A percentile compares a stretch with the other conserved stretches of the same genome.
phyloP scores from a whole-genome alignment of 2,329 filamentous ascomycete species.

The Aspergillus melleus region DNA sequence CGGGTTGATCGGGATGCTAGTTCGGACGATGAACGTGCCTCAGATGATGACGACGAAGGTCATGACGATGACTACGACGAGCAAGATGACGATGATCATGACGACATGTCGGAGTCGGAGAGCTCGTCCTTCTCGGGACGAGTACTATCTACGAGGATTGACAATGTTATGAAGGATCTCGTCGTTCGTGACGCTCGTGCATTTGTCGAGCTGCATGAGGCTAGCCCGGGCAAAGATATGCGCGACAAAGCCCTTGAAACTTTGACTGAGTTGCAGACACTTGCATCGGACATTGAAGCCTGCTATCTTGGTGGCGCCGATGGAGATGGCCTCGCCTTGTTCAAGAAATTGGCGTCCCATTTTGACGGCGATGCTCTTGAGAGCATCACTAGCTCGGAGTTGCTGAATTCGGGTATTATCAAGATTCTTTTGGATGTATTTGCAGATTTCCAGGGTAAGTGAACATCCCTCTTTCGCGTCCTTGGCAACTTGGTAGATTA shows the following conservation, averaged over 20 bases:
- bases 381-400: slow-evolving; percentile 91
- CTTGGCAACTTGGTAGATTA: not conserved
- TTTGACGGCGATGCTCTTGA: slow-evolving; percentile 88
- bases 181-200: slow-evolving; percentile 76
- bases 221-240: slow-evolving; percentile 70
- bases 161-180: slow-evolving; percentile 63
- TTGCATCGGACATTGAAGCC: slow-evolving; percentile 70
- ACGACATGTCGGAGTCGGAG: slow-evolving; percentile 64
- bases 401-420: slow-evolving; percentile 88
- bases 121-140: slow-evolving; percentile 58
- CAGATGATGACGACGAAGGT: slow-evolving; percentile 56
- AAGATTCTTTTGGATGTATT: slow-evolving; percentile 80
- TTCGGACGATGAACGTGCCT: slow-evolving; percentile 40
- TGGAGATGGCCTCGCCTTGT: slow-evolving; percentile 63
- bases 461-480: not conserved
- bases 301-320: slow-evolving; percentile 60
- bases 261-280: slow-evolving; percentile 66
- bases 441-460: slow-evolving; percentile 61
- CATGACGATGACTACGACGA: slow-evolving; percentile 57
- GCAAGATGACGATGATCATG: slow-evolving; percentile 51
- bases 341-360: slow-evolving; percentile 73
- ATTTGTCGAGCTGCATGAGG: slow-evolving; percentile 82
- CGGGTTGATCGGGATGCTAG: slow-evolving; percentile 25
- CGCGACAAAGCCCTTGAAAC: slow-evolving; percentile 78
- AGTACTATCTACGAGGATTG: slow-evolving; percentile 38